Base-by-base conservation (phyloP, 768 basidiomycete species). In the Chalciporus chontae region DNA sequence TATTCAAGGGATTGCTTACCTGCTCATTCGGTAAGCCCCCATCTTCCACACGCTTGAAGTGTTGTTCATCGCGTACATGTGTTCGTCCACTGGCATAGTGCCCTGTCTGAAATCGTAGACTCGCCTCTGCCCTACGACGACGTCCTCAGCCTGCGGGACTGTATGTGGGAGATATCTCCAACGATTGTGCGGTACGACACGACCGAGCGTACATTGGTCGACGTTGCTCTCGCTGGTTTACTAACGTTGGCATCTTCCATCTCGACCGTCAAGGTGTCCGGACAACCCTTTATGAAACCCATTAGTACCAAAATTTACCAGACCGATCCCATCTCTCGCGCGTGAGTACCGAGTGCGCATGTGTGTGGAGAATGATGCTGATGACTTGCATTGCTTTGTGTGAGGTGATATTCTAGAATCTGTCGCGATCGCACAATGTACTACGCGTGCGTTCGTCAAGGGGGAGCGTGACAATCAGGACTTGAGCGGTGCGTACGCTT, bases 111-210 rank as follows among this genome's bases (percentile, higher is more conserved):
- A 64, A 75, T 93, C 31, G 66, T 92, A n/a, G 90, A 85, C 18
- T 58, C 69, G 0, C 84, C 90, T 15, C 67, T 98, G 44, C 91
- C 93, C 0, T 99, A 99, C 63, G 93, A 96, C 58, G 89, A 94
- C 58, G 78, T 90, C 11, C 71, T 94, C 6, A 73, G 77, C 40
- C 73, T 99, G 40, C 82, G 94, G 32, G 93, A 97, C 62, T 82
- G 96, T 31, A 81, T 98, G 81, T 97, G 95, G 95, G 94, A 95
- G 65, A 84, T 99, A 55, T 89, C 91, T 18, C 96, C 96, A 2
- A 77, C 90, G 2, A 74, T 97, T 23, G 83, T 95, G 32, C 78
- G 92, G 55, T 94, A 94, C 64, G 93, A 94, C 59, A 71, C 74
- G 39, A 75, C 83, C 13, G 96, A 98, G 71, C 73, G 69, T 19